Base-by-base conservation (phyloP, 495 filamentous ascomycete genomes). In the Aspergillus cristatus region DNA sequence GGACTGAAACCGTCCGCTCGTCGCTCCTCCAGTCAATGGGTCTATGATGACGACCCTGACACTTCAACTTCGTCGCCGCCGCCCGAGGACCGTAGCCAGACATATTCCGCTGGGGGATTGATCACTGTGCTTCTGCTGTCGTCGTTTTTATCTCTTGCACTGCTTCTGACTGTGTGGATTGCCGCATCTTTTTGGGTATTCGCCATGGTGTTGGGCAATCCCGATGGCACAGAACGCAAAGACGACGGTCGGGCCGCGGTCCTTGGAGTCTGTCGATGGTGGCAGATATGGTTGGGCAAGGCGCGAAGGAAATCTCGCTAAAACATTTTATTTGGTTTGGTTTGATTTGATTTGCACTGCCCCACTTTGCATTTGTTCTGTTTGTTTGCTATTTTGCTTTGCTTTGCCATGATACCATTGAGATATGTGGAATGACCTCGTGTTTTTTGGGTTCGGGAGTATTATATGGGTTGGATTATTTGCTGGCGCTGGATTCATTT, bases 151-250 rank as follows among this genome's bases (percentile, higher is more conserved):
- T 70, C 71, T 33, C 46, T 78, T 1, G 67, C 60, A 11, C 55
- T 79, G 7, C 62, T 75, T 2, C 58, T 78, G 12, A 65, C 67
- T 3, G 64, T 70, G 7, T 82, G 78, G 78, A 71, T 69, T 0
- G 69, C 76, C 0, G 78, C 73, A 1, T 67, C 65, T 29, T 82
- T 81, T 58, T 82, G 78, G 78, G 54, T 76, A 38, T 78, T 74
- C 41, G 65, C 76, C 17, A 68, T 67, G 48, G 65, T 81, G 7
- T 51, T 82, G 28, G 78, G 78, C 1, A 74, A 80, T 49, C 76
- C 75, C 25, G 74, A 76, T 26, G 74, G 74, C n/a, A 72, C 70
- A 34, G 78, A 78, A 44, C 65, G 71, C 28, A 70, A 68, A 34
- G 74, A 81, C 38, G 78, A 81, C 44, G 78, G 78, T 7, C 64